A percentile compares a stretch with the other conserved stretches of the same genome.
These are phyloP conservation scores for Cryptosporidium sp. DNA, from an alignment of 169 alveolate genomes.

Conservation along the genomic window DNA sequence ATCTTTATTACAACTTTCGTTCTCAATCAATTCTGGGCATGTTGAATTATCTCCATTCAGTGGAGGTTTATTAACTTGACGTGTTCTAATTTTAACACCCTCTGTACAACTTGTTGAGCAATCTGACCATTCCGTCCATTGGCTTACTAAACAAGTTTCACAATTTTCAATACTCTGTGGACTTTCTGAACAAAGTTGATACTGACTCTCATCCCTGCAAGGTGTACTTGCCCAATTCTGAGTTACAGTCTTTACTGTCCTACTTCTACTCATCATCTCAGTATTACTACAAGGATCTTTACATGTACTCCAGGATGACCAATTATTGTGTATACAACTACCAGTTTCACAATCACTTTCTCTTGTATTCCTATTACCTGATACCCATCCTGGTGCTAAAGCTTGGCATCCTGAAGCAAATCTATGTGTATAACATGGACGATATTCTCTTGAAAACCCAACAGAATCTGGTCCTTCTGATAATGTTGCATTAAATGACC, in stretches of 20 bases:
- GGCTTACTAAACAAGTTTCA: constrained; percentile 25
- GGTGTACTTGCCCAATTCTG: constrained; percentile 22
- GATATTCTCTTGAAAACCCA: constrained; percentile 27
- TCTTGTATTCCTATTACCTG: constrained; percentile 51
- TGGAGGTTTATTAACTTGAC: constrained; percentile 76
- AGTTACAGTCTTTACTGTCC: constrained; percentile 17
- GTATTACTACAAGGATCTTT: constrained; percentile 42
- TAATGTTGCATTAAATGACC: constrained; percentile 63
- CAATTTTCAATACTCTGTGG: constrained; percentile 20
- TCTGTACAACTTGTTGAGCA: constrained; percentile 79
- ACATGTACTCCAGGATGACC: constrained; percentile 56
- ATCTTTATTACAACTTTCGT: constrained; percentile 58
- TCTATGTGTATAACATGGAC: constrained; percentile 68
- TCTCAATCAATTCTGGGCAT: constrained; percentile 77
- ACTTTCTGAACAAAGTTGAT: constrained; percentile 42
- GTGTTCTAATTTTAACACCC: constrained; percentile 72
- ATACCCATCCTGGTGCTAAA: constrained; percentile 70
- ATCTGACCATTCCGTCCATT: constrained; percentile 69
- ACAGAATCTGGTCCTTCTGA: constrained; percentile 43
- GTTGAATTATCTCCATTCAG: constrained; percentile 74
- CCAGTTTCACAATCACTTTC: constrained; percentile 42
- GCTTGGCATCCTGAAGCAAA: constrained; percentile 65
- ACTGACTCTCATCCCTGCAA: constrained; percentile 48
- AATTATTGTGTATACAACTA: constrained; percentile 40
- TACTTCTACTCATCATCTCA: constrained; percentile 13